A percentile compares a stretch with the other conserved stretches of the same genome.
These are phyloP conservation scores for Prillingera fragicola DNA, from an alignment of 1,284 basidiomycete genomes.

Conservation along the genomic window DNA sequence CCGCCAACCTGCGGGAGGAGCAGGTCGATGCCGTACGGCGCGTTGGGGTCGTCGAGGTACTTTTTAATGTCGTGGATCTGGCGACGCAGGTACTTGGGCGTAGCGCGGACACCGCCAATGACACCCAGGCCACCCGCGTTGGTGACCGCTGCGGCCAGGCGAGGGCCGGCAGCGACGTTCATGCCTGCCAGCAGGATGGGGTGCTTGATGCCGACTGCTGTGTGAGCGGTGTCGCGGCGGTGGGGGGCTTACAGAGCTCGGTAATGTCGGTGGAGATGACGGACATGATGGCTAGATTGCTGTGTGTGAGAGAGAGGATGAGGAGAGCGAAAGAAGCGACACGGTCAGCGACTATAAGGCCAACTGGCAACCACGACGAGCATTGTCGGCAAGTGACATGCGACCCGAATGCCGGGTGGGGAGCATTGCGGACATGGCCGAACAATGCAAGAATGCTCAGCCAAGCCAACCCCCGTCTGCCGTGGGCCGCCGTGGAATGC, in stretches of 20 bases:
- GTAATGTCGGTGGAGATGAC: conserved; percentile 62
- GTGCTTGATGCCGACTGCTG: conserved; percentile 66
- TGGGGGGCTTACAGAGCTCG: conserved; percentile 53
- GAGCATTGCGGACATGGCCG: too few species aligned
- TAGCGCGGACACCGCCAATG: conserved; percentile 67
- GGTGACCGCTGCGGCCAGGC: conserved; percentile 65
- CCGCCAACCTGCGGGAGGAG: conserved; percentile 76
- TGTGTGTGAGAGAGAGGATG: too few species aligned
- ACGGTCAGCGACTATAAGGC: too few species aligned
- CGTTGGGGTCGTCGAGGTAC: conserved; percentile 52
- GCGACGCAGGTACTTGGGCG: conserved; percentile 44
- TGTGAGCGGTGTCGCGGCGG: background rate
- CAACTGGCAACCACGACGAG: too few species aligned
- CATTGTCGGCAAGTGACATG: too few species aligned
- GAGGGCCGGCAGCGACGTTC: conserved; percentile 82
- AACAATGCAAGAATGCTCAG: too few species aligned
- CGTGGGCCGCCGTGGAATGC: too few species aligned
- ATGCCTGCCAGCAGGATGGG: conserved; percentile 83
- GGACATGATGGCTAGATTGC: conserved; percentile 30
- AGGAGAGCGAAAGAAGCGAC: too few species aligned
- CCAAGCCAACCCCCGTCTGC: too few species aligned
- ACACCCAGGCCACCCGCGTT: conserved; percentile 84
- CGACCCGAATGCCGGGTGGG: too few species aligned
- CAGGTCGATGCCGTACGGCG: conserved; percentile 77
- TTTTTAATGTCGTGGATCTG: conserved; percentile 71